Evolutionary conservation across 2,329 filamentous ascomycete species (phyloP), one percentile per base, ranked within the genome.

Genomic region (Colletotrichum sp.): DNA sequence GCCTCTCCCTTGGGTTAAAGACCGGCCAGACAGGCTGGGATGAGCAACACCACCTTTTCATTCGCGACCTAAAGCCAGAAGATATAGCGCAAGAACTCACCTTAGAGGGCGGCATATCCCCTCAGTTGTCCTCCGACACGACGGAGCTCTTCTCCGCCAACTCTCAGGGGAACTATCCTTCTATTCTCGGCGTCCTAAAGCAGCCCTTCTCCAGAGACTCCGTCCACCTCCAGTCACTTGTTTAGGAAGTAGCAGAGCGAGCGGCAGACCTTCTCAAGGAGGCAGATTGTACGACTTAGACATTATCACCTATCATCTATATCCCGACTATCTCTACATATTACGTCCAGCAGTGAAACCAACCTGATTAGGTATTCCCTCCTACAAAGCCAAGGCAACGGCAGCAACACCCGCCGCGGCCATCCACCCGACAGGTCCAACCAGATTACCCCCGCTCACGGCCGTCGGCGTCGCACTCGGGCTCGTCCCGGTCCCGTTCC

Each of bases 191-290:
- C 6, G 74, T 77, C 16, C 70, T 77, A 2, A 57, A 77, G 21
- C 77, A 78, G 26, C 75, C 77, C 24, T 48, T 77, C 4, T 75
- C 71, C 3, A 67, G 77, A 16, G 75, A 72, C 26, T 59, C 64
- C 3, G 55, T 78, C 8, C 74, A 78, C 60, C 79, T 83, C 2
- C 81, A 82, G 57, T 80, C 80, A 1, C 81, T 84, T 0, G 80
- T 85, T 0, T 86, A 85, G 64, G 84, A 83, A 5, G 82, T 86
- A 15, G 84, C 84, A 0, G 82, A 83, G 61, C 80, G 81, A 39
- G 82, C 75, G 4, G 68, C 75, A 7, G 68, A 72, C 12, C 65
- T 77, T 15, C 75, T 77, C 64, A 77, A 71, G 57, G 48, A 67
- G 16, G 43, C 61, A 24, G 43, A 24, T 3, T 13, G 18, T n/a